These are phyloP conservation scores for Nakataea oryzae DNA, from an alignment of 2,329 filamentous ascomycete species.

Conservation along the genomic window DNA sequence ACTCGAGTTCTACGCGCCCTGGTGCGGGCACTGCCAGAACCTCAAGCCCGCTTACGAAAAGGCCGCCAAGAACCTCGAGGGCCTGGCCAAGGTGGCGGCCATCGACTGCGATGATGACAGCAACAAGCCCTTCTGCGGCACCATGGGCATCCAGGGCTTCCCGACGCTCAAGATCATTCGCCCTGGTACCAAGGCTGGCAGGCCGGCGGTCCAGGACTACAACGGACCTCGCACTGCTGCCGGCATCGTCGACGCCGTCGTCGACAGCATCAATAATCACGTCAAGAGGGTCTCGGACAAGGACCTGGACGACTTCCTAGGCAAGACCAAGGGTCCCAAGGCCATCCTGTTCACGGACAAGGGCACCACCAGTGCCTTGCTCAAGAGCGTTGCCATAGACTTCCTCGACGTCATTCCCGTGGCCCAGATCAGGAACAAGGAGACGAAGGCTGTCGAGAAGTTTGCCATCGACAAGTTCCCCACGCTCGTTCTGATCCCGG, in stretches of 20 bases:
- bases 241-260: constrained; percentile 75
- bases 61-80: constrained; percentile 78
- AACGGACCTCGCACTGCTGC: constrained; percentile 75
- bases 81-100: constrained; percentile 87
- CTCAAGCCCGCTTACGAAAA: constrained; percentile 95
- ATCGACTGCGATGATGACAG: constrained; percentile 88
- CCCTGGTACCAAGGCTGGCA: constrained; percentile 63
- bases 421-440: constrained; percentile 76
- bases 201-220: constrained; percentile 83
- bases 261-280: constrained; percentile 83
- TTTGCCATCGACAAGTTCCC: constrained; percentile 75
- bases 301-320: constrained; percentile 65
- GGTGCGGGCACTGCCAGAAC: constrained; percentile 96
- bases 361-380: constrained; percentile 70
- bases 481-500: constrained; percentile 68
- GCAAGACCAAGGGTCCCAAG: constrained; percentile 47
- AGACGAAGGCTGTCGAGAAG: constrained; percentile 57
- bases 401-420: constrained; percentile 72
- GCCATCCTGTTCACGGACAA: constrained; percentile 91
- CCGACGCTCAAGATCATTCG: constrained; percentile 90
- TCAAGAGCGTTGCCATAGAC: constrained; percentile 82
- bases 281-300: constrained; percentile 75
- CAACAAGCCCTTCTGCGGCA: constrained; percentile 80
- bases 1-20: constrained; percentile 88
- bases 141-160: constrained; percentile 86